Conservation (phyloP, 2,329 filamentous ascomycete species). For the Davidsoniella neocaledoniae region DNA sequence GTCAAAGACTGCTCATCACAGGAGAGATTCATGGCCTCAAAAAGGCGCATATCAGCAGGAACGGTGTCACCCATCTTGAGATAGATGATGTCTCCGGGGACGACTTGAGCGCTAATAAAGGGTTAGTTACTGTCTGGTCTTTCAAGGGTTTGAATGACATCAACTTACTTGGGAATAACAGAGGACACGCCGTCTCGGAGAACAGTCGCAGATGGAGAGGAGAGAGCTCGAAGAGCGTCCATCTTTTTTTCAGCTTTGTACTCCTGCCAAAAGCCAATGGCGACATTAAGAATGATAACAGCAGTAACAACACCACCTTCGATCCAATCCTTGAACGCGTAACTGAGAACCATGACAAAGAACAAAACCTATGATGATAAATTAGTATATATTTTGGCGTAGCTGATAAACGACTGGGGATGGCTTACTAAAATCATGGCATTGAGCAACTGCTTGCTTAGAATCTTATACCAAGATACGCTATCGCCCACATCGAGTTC, state of each 20-base stretch:
- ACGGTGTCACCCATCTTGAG: conserved; percentile 59
- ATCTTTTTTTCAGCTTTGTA: conserved; percentile 50
- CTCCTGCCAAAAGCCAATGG: conserved; percentile 50
- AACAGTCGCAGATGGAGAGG: conserved; percentile 45
- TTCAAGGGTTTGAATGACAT: not conserved
- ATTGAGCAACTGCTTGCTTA: conserved; percentile 57
- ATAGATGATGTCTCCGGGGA: conserved; percentile 54
- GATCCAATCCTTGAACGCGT: conserved; percentile 49
- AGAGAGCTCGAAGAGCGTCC: conserved; percentile 44
- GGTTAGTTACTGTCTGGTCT: conserved; percentile 12
- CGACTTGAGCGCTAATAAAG: conserved; percentile 37
- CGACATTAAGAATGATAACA: conserved; percentile 52
- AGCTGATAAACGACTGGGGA: conserved; percentile 25
- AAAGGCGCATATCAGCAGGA: conserved; percentile 52
- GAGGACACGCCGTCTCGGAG: conserved; percentile 41
- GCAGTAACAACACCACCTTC: conserved; percentile 50
- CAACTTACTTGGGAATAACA: conserved; percentile 39
- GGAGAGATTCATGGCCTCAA: conserved; percentile 61
- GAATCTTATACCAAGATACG: conserved; percentile 54
- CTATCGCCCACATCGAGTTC: conserved; percentile 52
- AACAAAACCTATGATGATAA: conserved; percentile 43
- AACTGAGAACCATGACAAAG: conserved; percentile 59
- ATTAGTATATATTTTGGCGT: conserved; percentile 16
- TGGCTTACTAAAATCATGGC: conserved; percentile 53
- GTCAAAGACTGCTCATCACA: conserved; percentile 67